A percentile compares a stretch with the other conserved stretches of the same genome.
Evolutionary conservation across 257 asterid genomes (phyloP).

Genomic region (Solanum chiquidenum): DNA sequence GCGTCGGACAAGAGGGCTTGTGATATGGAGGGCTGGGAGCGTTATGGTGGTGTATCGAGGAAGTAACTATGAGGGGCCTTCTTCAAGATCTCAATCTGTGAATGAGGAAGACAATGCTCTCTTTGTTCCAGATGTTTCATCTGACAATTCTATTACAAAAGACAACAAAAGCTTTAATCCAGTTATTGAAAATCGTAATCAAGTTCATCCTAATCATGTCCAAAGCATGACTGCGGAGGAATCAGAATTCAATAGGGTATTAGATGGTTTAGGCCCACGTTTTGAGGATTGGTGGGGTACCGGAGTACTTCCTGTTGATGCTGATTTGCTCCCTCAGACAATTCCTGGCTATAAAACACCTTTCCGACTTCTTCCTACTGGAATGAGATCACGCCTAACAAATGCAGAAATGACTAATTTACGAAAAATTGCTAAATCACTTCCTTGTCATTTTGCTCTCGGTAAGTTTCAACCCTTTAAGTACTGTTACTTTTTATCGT

Average conservation of each 20-base stretch:
- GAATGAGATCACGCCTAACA: conserved; percentile 82
- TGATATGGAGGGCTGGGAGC: conserved; percentile 97
- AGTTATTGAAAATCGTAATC: conserved; percentile 30
- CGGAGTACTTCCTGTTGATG: conserved; percentile 97
- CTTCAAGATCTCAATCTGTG: conserved; percentile 30
- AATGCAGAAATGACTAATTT: conserved; percentile 95
- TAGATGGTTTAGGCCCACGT: conserved; percentile 92
- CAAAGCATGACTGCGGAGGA: conserved; percentile 57
- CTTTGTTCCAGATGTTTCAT: conserved; percentile 68
- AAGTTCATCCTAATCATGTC: conserved; percentile 17
- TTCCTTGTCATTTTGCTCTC: conserved; percentile 94
- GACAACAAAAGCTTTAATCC: conserved; percentile 16
- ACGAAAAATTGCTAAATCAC: conserved; percentile 79
- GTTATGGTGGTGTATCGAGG: conserved; percentile 96
- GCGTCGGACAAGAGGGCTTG: conserved; percentile 93
- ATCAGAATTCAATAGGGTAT: conserved; percentile 51
- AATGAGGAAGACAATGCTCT: conserved; percentile 38
- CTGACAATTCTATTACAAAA: conserved; percentile 19
- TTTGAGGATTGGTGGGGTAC: conserved; percentile 99
- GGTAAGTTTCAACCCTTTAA: conserved; percentile 34
- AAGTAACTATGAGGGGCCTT: conserved; percentile 78
- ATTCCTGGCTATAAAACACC: conserved; percentile 89
- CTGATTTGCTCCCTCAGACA: conserved; percentile 85
- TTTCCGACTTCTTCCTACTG: conserved; percentile 87
- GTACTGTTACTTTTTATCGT: background rate